Base-by-base conservation (phyloP, 148 eudicot species). In the Bassia scoparia region DNA sequence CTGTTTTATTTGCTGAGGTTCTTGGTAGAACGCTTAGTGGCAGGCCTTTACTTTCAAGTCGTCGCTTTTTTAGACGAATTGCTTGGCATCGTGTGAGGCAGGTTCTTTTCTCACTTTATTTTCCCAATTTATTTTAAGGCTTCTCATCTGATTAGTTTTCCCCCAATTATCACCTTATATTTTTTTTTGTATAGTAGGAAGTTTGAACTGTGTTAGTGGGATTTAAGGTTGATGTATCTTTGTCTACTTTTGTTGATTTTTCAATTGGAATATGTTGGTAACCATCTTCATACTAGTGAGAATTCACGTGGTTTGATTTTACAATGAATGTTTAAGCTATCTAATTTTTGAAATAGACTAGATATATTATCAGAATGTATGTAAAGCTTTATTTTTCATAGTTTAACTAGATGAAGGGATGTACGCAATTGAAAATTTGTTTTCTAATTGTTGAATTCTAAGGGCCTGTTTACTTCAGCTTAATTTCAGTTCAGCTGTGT, bases 71-170 rank as follows among this genome's bases (percentile, higher is more conserved):
- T 75, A 77, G 89, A 68, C 85, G 89, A 53, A 77, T 94, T 48
- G 93, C 98, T 43, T 94, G 98, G 97, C 96, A 91, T 79, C 95
- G 98, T 80, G 97, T 94, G 96, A 94, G 98, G 97, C 98, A 94
- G 98, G 98, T 94, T 87, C 87, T 91, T 89, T 84, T 83, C 95
- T 89, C 79, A 74, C 85, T 82, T 81, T 76, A 58, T 78, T 50
- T 29, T 17, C 14, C 13, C 12, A 14, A 3, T 29, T 20, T 8
- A n/a, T 24, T 24, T 14, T 68, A 37, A 18, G 55, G n/a, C 23
- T 44, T 65, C 18, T 38, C 7, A 26, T 29, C 56, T 43, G 55
- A 21, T 52, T 67, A 13, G 35, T 41, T n/a, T 50, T 33, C 66
- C 61, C 62, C 29, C 69, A 41, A 24, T 23, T 18, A 41, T 55